Evolutionary conservation across 257 asterid species (phyloP), one percentile per base, ranked within the genome.

Genomic region (Craterostigma plantagineum): DNA sequence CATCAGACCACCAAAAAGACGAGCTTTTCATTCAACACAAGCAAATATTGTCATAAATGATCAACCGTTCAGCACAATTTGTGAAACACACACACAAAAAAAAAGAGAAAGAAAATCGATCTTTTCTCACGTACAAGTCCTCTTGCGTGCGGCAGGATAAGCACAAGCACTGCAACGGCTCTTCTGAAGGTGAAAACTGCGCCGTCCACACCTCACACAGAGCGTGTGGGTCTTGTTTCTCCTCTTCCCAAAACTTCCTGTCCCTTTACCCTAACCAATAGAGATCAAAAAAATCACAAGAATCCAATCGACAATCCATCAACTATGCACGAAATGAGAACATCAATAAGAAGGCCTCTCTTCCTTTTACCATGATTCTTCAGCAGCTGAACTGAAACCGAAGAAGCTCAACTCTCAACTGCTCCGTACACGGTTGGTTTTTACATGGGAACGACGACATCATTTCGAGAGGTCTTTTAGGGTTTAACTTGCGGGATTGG

Each of bases 141-240:
- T 66, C 53, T 52, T 62, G 51, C 78, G 68, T 2, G 78, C 74
- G 44, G 78, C 78, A 13, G 78, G 78, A 45, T 70, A 70, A 17
- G 78, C 78, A 38, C 78, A 70, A 18, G 78, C 78, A n/a, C 73
- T 47, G 60, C 78, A 70, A 14, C 78, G 78, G 50, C 78, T 70
- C 68, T 70, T 70, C 71, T 70, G 78, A 43, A 70, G 66, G 45
- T 70, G 78, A 45, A 70, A 70, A 35, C 78, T 70, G 50, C 78
- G 67, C 57, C 77, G 70, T 34, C 77, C 77, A 37, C 77, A 70
- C 48, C 78, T 56, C 43, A 70, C 74, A 41, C 74, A 70, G 43
- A 70, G 66, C 5, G 74, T 70, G 74, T 70, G 74, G 4, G 78
- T 70, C 62, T 70, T 70, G 64, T 63, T 70, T 18, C 78, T 65